Percentiles rank a stretch among this genome's conserved stretches.
These are phyloP conservation scores for Auricularia sp. DNA, from an alignment of 768 basidiomycete genomes.

Conservation along the genomic window DNA sequence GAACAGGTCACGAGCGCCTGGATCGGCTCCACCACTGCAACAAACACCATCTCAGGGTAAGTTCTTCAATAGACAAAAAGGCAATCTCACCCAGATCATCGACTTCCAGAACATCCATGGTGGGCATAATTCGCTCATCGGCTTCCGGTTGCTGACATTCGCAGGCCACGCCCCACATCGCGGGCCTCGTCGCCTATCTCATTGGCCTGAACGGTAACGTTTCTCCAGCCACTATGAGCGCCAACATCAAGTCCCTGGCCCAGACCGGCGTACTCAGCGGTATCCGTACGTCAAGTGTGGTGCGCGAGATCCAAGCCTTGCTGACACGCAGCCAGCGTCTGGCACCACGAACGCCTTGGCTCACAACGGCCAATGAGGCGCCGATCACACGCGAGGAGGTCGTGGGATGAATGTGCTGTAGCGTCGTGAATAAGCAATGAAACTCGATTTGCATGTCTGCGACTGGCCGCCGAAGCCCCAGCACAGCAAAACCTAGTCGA, in stretches of 20 bases:
- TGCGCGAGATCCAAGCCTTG: neutral
- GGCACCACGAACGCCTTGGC: neutral
- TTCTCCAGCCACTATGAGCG: conserved; percentile 21
- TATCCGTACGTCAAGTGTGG: conserved; percentile 9
- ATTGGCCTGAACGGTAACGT: conserved; percentile 22
- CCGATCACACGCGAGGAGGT: neutral
- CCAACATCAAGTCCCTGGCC: conserved; percentile 18
- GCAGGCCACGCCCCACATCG: conserved; percentile 30
- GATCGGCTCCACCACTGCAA: conserved; percentile 15
- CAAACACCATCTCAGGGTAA: conserved; percentile 28
- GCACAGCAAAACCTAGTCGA: too few species aligned
- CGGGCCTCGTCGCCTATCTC: conserved; percentile 31
- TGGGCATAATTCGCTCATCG: neutral
- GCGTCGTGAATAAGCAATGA: too few species aligned
- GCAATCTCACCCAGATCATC: conserved; percentile 7
- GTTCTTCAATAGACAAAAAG: neutral
- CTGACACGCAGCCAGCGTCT: neutral
- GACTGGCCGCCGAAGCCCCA: too few species aligned
- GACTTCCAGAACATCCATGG: neutral
- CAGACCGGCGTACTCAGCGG: conserved; percentile 21
- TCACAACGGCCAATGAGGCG: neutral
- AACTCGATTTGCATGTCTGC: too few species aligned
- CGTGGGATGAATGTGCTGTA: too few species aligned
- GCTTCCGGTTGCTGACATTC: neutral
- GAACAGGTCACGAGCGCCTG: conserved; percentile 1